phyloP scores from a whole-genome alignment of 306 rosid genomes.

The Cucurbita moschata region DNA sequence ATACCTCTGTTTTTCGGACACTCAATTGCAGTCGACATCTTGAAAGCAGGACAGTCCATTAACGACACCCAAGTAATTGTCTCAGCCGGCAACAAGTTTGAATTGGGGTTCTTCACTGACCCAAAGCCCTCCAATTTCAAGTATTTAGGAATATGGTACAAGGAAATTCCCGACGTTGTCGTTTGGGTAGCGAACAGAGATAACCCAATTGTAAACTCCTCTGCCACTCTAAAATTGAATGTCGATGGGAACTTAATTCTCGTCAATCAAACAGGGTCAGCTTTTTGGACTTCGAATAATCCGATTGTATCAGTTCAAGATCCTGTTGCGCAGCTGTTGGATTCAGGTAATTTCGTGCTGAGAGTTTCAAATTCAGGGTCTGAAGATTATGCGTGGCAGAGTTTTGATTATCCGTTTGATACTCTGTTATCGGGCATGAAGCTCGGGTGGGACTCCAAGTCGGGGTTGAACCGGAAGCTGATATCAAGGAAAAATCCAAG shows the following conservation, averaged over 20 bases:
- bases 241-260: slow-evolving; percentile 20
- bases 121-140: slow-evolving; percentile 9
- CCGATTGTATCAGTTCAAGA: slow-evolving; percentile 5
- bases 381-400: slow-evolving; percentile 27
- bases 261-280: slow-evolving; percentile 6
- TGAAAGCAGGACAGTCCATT: slow-evolving; percentile 19
- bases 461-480: slow-evolving; percentile 24
- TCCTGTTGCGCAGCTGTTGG: slow-evolving; percentile 21
- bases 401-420: slow-evolving; percentile 38
- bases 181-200: slow-evolving; percentile 47
- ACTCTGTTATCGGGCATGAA: slow-evolving; percentile 35
- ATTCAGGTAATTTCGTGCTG: slow-evolving; percentile 31
- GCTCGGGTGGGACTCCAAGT: slow-evolving; percentile 35
- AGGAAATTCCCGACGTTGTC: not conserved
- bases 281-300: slow-evolving; percentile 29
- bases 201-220: slow-evolving; percentile 13
- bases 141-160: slow-evolving; percentile 42
- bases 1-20: slow-evolving; percentile 6
- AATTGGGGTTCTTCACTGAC: slow-evolving; percentile 26
- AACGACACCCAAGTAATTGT: slow-evolving; percentile 21
- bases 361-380: slow-evolving; percentile 10
- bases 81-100: slow-evolving; percentile 28
- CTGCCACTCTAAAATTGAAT: slow-evolving; percentile 14
- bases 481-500: slow-evolving; percentile 21
- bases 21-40: slow-evolving; percentile 14